A percentile compares a stretch with the other conserved stretches of the same genome.
phyloP scores from a whole-genome alignment of 345 rosid genomes.

The Raphanus sativus region DNA sequence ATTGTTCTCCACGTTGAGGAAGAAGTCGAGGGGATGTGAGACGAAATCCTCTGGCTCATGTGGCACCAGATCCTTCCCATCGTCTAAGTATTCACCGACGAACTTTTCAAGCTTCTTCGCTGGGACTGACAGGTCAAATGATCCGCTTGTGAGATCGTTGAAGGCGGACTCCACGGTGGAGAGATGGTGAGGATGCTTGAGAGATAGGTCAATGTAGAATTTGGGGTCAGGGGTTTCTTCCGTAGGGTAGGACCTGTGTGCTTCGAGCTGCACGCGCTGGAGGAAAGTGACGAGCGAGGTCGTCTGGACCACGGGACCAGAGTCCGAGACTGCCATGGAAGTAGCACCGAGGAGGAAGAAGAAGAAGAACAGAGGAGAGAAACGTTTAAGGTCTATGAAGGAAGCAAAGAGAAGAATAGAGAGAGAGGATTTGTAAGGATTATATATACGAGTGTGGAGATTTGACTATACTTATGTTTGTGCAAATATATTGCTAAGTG shows the following conservation, averaged over 20 bases:
- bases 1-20: conserved; percentile 66
- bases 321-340: conserved; percentile 21
- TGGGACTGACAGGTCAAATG: conserved; percentile 38
- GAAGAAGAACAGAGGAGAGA: background rate
- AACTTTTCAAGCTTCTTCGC: conserved; percentile 36
- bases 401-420: background rate
- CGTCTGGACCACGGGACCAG: conserved; percentile 40
- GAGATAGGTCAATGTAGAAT: conserved; percentile 61
- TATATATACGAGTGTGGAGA: background rate
- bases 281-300: conserved; percentile 57
- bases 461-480: background rate
- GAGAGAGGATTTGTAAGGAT: background rate
- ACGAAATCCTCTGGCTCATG: conserved; percentile 63
- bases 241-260: conserved; percentile 49
- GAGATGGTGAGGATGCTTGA: conserved; percentile 46
- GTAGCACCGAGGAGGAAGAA: conserved; percentile 3
- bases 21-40: conserved; percentile 58
- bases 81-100: conserved; percentile 42
- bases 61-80: conserved; percentile 54
- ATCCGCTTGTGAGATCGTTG: conserved; percentile 43
- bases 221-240: conserved; percentile 56
- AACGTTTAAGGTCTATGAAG: background rate
- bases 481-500: background rate
- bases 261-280: conserved; percentile 61
- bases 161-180: conserved; percentile 51